Evolutionary conservation across 2,329 filamentous ascomycete genomes (phyloP).

Genomic region (Fusarium transvaalense): DNA sequence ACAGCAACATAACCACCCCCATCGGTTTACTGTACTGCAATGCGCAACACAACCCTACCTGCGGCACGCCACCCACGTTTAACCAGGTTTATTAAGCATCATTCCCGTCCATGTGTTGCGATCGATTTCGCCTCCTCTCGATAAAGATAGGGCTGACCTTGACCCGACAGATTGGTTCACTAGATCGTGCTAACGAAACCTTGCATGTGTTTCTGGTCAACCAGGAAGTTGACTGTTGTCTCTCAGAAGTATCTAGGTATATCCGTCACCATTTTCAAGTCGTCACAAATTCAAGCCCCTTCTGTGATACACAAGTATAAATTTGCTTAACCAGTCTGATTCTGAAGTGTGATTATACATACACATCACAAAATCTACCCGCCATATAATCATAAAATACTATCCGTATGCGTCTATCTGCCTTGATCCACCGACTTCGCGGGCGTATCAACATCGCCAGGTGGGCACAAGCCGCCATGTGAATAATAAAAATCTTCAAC

Average conservation of each 20-base stretch:
- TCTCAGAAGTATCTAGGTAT: not conserved
- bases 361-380: conserved; percentile 24
- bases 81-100: conserved; percentile 33
- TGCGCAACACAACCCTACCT: conserved; percentile 38
- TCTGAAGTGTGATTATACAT: conserved; percentile 6
- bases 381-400: conserved; percentile 31
- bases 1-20: conserved; percentile 40
- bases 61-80: conserved; percentile 38
- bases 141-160: conserved; percentile 26
- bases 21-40: conserved; percentile 22
- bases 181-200: not conserved
- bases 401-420: conserved; percentile 40
- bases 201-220: not conserved
- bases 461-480: conserved; percentile 6
- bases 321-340: conserved; percentile 3
- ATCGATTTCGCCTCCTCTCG: conserved; percentile 25
- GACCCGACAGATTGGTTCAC: conserved; percentile 32
- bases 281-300: not conserved
- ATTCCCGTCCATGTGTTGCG: conserved; percentile 39
- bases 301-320: not conserved
- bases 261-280: not conserved
- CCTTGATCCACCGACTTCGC: conserved; percentile 13
- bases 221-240: not conserved
- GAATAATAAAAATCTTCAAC: conserved; percentile 10
- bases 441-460: conserved; percentile 9